Conservation (phyloP, 2,329 filamentous ascomycete genomes). For the Dactylellina parvicollis region DNA sequence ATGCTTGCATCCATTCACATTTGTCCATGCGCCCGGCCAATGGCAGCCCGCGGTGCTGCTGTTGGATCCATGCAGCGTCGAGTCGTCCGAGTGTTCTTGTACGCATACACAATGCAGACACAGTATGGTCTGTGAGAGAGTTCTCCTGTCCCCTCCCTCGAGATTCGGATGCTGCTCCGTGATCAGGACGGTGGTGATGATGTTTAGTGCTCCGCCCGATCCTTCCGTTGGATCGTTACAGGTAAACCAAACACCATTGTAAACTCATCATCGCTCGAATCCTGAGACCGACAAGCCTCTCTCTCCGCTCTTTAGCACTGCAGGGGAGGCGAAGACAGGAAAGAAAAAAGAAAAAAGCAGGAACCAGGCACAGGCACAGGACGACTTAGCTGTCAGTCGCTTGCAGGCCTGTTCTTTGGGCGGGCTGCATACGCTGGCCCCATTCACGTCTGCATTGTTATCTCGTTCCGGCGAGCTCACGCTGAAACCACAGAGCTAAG, state of each 20-base stretch:
- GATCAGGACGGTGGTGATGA: no score
- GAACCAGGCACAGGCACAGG: constrained; percentile 29
- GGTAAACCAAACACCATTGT: no score
- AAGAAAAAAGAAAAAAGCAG: constrained; percentile 22
- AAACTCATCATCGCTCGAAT: constrained; percentile 15
- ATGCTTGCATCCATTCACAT: no score
- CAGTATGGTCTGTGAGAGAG: no score
- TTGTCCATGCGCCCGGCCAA: no score
- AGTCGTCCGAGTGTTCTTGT: no score
- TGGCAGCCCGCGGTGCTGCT: no score
- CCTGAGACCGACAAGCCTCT: constrained; percentile 31
- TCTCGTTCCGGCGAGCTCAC: constrained; percentile 13
- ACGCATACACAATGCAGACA: no score
- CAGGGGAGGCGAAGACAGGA: not conserved
- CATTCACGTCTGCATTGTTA: constrained; percentile 2
- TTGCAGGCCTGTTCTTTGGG: constrained; percentile 5
- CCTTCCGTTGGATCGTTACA: constrained; percentile 7
- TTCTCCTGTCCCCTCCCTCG: no score
- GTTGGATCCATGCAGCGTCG: no score
- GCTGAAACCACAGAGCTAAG: not conserved
- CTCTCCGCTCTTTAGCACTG: not conserved
- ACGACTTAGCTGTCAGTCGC: constrained; percentile 16
- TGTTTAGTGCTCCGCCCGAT: no score
- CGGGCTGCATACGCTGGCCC: constrained; percentile 13
- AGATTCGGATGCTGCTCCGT: no score